Percentiles rank a stretch among this genome's conserved stretches.
Conservation (phyloP, 345 rosid genomes). For the Odontarrhena argentea region DNA sequence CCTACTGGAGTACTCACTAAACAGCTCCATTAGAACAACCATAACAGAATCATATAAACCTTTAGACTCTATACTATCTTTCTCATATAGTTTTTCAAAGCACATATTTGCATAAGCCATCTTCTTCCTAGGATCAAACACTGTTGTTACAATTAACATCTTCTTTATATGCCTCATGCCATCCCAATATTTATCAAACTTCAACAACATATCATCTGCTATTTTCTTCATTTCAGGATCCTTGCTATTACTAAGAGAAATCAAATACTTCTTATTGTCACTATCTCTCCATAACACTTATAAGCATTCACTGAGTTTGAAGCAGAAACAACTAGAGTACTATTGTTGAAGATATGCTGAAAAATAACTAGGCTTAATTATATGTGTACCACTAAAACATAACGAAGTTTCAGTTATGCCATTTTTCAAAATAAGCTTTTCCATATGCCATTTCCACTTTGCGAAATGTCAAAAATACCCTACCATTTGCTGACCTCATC, state of each 20-base stretch:
- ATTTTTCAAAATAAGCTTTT: no score
- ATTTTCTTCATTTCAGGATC: not conserved
- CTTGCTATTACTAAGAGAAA: not conserved
- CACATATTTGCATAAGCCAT: not conserved
- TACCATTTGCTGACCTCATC: no score
- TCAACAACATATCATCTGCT: not conserved
- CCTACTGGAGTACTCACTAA: not conserved
- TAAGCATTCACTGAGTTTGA: not conserved
- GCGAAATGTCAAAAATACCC: no score
- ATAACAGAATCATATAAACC: not conserved
- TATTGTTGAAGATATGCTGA: not conserved
- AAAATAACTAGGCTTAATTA: no score
- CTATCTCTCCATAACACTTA: not conserved
- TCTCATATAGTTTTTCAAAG: not conserved
- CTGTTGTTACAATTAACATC: not conserved
- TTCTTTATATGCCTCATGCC: not conserved
- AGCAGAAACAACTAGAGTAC: not conserved
- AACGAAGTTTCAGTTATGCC: no score
- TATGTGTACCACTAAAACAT: no score
- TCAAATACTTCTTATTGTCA: not conserved
- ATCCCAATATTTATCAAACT: not conserved
- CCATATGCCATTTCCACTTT: no score
- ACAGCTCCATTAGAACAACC: not conserved
- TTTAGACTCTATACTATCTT: not conserved
- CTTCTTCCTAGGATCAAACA: not conserved